Base-by-base conservation (phyloP, 2,329 filamentous ascomycete species). In the Blastomyces parvus region DNA sequence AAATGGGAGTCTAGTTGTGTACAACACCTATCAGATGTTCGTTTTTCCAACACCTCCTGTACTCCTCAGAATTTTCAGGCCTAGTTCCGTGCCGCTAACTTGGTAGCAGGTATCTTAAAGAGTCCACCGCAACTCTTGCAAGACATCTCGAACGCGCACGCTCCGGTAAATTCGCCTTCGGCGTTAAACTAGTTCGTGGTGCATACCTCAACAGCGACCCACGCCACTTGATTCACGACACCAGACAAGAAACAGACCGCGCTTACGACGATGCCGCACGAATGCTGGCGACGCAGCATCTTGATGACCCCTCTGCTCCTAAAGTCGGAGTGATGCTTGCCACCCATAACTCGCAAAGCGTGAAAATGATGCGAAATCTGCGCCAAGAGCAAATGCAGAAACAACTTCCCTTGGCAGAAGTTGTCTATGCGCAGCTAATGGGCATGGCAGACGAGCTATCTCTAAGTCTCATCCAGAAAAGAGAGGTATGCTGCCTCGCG, bases 361-460 rank as follows among this genome's bases (percentile, higher is more conserved):
- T 85, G 55, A 72, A 74, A 53, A 79, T 79, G 65, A 83, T 83
- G 19, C 81, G 82, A 65, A 72, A 73, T 33, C 69, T 80, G 40
- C 76, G 77, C 40, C 69, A 72, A 60, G 67, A 76, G 17, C 80
- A 85, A 60, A 79, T 81, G 25, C 73, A 74, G n/a, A 67, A 73
- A 3, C 81, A 81, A 46, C 73, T 78, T 67, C 71, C 73, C 58
- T 71, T 74, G 48, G 74, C 78, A 57, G 77, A 81, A 17, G 75
- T 85, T 1, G 77, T 78, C 44, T 91, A 90, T 74, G 89, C 89
- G 2, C 92, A 97, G 77, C 83, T 97, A 0, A 89, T 93, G 79
- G 92, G 93, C 50, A 97, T 97, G 93, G 93, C 93, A 1, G 93
- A 97, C 69, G 92, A 97, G 73, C 86, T 97, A 61, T 91, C 88